phyloP scores from a whole-genome alignment of 2,329 filamentous ascomycete genomes.

The Curvularia sp. region DNA sequence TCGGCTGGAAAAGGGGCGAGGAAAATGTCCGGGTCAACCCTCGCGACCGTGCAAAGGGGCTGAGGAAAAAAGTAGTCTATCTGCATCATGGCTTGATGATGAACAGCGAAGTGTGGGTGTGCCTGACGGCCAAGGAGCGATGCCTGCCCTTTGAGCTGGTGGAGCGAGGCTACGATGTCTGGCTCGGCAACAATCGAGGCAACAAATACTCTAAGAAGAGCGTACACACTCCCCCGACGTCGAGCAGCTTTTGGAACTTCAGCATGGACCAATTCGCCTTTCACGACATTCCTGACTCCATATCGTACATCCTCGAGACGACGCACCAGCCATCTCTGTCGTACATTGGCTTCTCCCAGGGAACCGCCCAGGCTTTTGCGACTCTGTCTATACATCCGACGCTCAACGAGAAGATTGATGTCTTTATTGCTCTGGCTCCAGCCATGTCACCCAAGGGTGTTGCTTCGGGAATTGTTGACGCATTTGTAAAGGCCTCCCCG shows the following conservation, averaged over 20 bases:
- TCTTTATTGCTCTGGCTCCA: conserved; percentile 94
- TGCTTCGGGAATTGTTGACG: conserved; percentile 88
- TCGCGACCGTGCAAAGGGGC: conserved; percentile 60
- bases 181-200: conserved; percentile 96
- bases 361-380: conserved; percentile 95
- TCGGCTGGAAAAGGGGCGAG: conserved; percentile 83
- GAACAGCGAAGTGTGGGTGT: conserved; percentile 99
- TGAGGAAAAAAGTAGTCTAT: conserved; percentile 87
- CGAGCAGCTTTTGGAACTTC: conserved; percentile 90
- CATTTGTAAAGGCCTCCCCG: conserved; percentile 90
- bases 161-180: conserved; percentile 93
- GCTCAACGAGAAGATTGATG: conserved; percentile 90
- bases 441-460: conserved; percentile 95
- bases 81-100: conserved; percentile 95
- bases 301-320: conserved; percentile 85
- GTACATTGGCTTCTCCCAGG: conserved; percentile 97
- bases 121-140: conserved; percentile 82
- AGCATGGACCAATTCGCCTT: conserved; percentile 99
- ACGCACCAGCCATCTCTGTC: conserved; percentile 85
- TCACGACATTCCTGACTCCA: conserved; percentile 94
- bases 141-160: conserved; percentile 89
- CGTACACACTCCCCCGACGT: conserved; percentile 74
- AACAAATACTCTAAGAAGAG: conserved; percentile 99
- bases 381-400: conserved; percentile 89
- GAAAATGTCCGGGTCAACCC: conserved; percentile 79